These are phyloP conservation scores for Jamesozyma gamospora DNA, from an alignment of 805 yeast species.

Conservation along the genomic window DNA sequence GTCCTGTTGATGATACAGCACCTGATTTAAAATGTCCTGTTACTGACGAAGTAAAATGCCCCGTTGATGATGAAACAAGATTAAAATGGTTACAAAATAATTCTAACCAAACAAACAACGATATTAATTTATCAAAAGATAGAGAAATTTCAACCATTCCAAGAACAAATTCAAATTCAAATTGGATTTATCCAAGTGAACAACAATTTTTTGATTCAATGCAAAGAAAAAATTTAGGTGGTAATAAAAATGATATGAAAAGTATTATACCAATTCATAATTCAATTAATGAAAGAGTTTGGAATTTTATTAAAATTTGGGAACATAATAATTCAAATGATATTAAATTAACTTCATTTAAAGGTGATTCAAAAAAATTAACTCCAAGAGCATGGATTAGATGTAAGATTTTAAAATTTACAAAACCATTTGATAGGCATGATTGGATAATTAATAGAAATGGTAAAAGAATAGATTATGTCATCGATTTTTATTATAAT, in stretches of 20 bases:
- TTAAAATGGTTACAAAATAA: constrained; percentile 40
- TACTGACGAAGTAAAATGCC: constrained; percentile 37
- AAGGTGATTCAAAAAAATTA: constrained; percentile 75
- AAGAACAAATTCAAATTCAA: constrained; percentile 47
- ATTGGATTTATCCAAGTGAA: constrained; percentile 95
- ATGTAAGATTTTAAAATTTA: constrained; percentile 50
- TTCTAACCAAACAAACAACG: constrained; percentile 26
- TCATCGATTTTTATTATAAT: constrained; percentile 73
- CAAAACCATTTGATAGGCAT: constrained; percentile 88
- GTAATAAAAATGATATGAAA: constrained; percentile 72
- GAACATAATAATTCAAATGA: constrained; percentile 52
- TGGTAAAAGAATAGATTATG: constrained; percentile 73
- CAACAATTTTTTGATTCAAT: constrained; percentile 91
- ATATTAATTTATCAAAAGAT: constrained; percentile 50
- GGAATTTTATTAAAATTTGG: constrained; percentile 80
- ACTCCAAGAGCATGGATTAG: constrained; percentile 83
- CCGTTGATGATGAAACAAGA: constrained; percentile 57
- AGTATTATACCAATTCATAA: constrained; percentile 91
- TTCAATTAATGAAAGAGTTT: constrained; percentile 84
- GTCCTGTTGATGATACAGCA: too few relatives aligned
- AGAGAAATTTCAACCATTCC: constrained; percentile 79
- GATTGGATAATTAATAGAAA: constrained; percentile 88
- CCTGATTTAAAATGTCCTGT: too few relatives aligned
- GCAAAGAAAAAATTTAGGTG: constrained; percentile 83
- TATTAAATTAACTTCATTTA: constrained; percentile 70